phyloP scores from a whole-genome alignment of 257 asterid genomes.

The Ligustrum vulgare region DNA sequence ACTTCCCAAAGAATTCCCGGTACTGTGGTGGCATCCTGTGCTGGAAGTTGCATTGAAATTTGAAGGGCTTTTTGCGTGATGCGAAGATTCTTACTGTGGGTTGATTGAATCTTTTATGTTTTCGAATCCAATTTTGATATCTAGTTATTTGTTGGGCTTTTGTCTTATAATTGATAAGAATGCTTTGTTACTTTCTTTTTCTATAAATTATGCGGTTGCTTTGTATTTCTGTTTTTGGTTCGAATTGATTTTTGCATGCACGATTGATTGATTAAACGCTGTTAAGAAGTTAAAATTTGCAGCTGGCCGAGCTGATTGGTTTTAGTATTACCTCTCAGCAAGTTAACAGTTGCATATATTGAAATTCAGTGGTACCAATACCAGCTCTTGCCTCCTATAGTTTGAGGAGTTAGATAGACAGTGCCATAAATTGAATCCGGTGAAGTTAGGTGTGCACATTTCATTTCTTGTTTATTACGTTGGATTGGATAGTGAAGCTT shows the following conservation, averaged over 20 bases:
- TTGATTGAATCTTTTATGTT: neutral
- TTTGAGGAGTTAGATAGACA: conserved; percentile 38
- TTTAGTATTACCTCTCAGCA: conserved; percentile 45
- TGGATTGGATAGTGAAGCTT: too few relatives aligned
- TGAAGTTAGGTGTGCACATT: too few relatives aligned
- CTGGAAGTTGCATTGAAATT: conserved; percentile 17
- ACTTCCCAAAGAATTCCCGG: neutral
- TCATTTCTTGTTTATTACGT: too few relatives aligned
- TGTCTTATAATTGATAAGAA: neutral
- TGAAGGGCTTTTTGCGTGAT: neutral
- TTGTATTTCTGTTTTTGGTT: neutral
- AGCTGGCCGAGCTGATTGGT: conserved; percentile 76
- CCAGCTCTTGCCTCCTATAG: conserved; percentile 54
- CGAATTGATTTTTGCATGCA: neutral
- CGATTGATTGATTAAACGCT: neutral
- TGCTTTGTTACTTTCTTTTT: neutral
- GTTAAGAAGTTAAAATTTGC: conserved; percentile 19
- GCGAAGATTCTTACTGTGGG: neutral
- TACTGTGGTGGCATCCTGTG: conserved; percentile 5
- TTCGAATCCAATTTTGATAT: conserved; percentile 5
- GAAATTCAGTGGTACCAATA: conserved; percentile 34
- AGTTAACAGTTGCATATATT: conserved; percentile 55
- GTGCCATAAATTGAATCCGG: conserved; percentile 23
- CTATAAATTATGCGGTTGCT: neutral
- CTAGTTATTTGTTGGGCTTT: neutral